Conservation (phyloP, 179 eudicot genomes). For the Beta lomatogona region DNA sequence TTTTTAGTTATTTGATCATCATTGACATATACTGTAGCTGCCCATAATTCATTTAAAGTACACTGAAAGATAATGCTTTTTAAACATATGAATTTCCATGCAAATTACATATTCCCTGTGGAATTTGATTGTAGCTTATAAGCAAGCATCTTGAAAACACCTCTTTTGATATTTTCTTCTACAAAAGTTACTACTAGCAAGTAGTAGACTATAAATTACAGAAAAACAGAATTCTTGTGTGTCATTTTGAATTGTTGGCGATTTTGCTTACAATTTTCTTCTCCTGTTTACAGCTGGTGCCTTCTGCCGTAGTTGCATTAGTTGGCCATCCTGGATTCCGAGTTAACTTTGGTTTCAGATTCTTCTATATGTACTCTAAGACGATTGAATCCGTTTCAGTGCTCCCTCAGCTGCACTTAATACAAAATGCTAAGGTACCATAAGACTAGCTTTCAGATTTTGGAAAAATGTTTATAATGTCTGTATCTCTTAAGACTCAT, state of each 20-base stretch:
- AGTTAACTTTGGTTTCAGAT: neutral
- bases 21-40: neutral
- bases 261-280: no score
- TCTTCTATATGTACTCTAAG: slow-evolving; percentile 1
- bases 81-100: neutral
- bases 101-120: neutral
- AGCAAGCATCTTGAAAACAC: neutral
- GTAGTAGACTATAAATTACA: neutral
- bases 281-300: neutral
- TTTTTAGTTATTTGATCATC: neutral
- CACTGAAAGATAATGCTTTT: neutral
- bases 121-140: neutral
- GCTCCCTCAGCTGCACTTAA: slow-evolving; percentile 18
- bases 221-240: neutral
- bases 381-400: slow-evolving; percentile 22
- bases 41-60: neutral
- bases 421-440: slow-evolving; percentile 20
- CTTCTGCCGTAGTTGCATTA: neutral
- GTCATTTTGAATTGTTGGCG: no score
- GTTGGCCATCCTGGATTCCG: slow-evolving; percentile 3
- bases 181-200: no score
- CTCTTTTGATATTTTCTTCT: neutral
- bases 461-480: neutral
- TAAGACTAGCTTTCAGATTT: neutral
- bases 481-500: neutral